Conservation (phyloP, 176 grass and related monocot genomes). For the bread wheat (Triticum aestivum) region IWGSC_CS_RefSeq_v2.1 NC_057803.1:454379454-454379953, state of each 20-base stretch:
- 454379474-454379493: slow-evolving; percentile 72
- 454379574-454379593: slow-evolving; percentile 64
- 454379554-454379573: slow-evolving; percentile 53
- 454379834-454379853: slow-evolving; percentile 77
- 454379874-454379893: slow-evolving; percentile 62
- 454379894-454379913: slow-evolving; percentile 82
- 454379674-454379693: slow-evolving; percentile 93
- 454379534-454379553: slow-evolving; percentile 57
- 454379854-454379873: slow-evolving; percentile 64
- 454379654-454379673: slow-evolving; percentile 92
- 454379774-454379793: background rate
- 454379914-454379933: slow-evolving; percentile 79
- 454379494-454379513: slow-evolving; percentile 59
- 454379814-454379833: slow-evolving; percentile 99
- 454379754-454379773: background rate
- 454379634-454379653: slow-evolving; percentile 82
- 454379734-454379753: slow-evolving; percentile 21
- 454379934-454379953: slow-evolving; percentile 80
- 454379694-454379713: slow-evolving; percentile 90
- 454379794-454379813: slow-evolving; percentile 25
- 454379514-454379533: slow-evolving; percentile 71
- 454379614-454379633: slow-evolving; percentile 72
- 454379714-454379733: slow-evolving; percentile 95
- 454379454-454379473: slow-evolving; percentile 89
- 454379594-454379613: slow-evolving; percentile 73